These are phyloP conservation scores for Monosporozyma aerobia DNA, from an alignment of 805 yeast species.

Conservation along the genomic window DNA sequence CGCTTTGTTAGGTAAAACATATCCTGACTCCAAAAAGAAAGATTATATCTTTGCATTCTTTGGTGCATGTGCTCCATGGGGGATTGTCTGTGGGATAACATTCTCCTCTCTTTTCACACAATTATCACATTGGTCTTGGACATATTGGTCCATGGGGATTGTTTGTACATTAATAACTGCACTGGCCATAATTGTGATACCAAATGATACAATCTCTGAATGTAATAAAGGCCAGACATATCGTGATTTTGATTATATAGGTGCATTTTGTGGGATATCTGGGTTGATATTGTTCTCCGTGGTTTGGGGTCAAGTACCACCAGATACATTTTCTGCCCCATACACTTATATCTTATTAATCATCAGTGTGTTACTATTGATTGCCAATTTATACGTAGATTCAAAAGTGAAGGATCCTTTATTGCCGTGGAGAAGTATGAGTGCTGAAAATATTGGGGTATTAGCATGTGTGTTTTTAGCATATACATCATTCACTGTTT, in stretches of 20 bases:
- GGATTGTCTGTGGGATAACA: slow-evolving; percentile 47
- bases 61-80: slow-evolving; percentile 57
- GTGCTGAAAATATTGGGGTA: slow-evolving; percentile 1
- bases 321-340: slow-evolving; percentile 47
- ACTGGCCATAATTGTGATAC: slow-evolving; percentile 30
- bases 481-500: slow-evolving; percentile 45
- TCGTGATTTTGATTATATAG: slow-evolving; percentile 31
- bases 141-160: slow-evolving; percentile 41
- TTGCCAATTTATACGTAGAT: slow-evolving; percentile 31
- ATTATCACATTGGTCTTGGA: slow-evolving; percentile 53
- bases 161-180: slow-evolving; percentile 29
- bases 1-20: slow-evolving; percentile 39
- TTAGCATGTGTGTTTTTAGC: slow-evolving; percentile 31
- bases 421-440: slow-evolving; percentile 32
- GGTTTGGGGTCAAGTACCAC: slow-evolving; percentile 61
- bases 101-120: slow-evolving; percentile 40
- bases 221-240: neutral
- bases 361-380: slow-evolving; percentile 37
- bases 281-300: slow-evolving; percentile 52
- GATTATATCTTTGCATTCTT: slow-evolving; percentile 46
- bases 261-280: slow-evolving; percentile 41
- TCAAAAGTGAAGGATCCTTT: slow-evolving; percentile 37
- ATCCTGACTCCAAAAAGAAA: slow-evolving; percentile 31
- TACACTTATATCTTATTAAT: slow-evolving; percentile 45
- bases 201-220: neutral